phyloP scores from a whole-genome alignment of 1,139 yeast genomes.

The Kodamaea fungicola region DNA sequence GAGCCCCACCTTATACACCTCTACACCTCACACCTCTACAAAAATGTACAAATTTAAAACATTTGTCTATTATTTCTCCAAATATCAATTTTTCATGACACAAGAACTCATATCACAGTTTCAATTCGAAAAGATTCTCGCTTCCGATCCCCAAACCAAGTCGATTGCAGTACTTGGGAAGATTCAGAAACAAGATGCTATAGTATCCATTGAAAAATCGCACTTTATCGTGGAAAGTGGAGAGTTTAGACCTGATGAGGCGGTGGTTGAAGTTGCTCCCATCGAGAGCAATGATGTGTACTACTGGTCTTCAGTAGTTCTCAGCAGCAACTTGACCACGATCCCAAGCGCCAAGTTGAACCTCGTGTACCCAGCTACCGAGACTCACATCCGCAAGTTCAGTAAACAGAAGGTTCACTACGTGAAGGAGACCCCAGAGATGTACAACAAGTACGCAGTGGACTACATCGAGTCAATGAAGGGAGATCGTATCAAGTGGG shows the following conservation, averaged over 20 bases:
- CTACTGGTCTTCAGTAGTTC: slow-evolving; percentile 66
- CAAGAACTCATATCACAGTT: slow-evolving; percentile 33
- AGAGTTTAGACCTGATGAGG: slow-evolving; percentile 14
- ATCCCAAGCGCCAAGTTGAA: slow-evolving; percentile 70
- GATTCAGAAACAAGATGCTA: slow-evolving; percentile 55
- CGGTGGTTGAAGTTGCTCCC: slow-evolving; percentile 35
- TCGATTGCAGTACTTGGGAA: slow-evolving; percentile 61
- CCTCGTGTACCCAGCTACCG: slow-evolving; percentile 86
- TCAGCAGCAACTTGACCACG: slow-evolving; percentile 44
- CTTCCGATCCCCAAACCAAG: slow-evolving; percentile 64
- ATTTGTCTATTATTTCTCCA: no score
- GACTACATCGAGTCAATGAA: slow-evolving; percentile 79
- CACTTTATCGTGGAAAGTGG: slow-evolving; percentile 16
- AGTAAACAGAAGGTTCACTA: slow-evolving; percentile 54
- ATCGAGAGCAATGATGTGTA: slow-evolving; percentile 78
- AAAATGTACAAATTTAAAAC: no score
- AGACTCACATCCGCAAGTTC: slow-evolving; percentile 76
- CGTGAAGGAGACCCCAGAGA: slow-evolving; percentile 76
- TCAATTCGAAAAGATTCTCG: slow-evolving; percentile 38
- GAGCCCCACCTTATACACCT: no score
- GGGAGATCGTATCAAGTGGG: slow-evolving; percentile 86
- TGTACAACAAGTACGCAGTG: slow-evolving; percentile 56
- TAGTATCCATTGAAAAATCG: slow-evolving; percentile 71
- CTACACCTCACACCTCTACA: no score
- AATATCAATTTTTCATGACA: slow-evolving; percentile 3